Conservation (phyloP, 2,329 filamentous ascomycete species). For the Thermoascus crustaceus region DNA sequence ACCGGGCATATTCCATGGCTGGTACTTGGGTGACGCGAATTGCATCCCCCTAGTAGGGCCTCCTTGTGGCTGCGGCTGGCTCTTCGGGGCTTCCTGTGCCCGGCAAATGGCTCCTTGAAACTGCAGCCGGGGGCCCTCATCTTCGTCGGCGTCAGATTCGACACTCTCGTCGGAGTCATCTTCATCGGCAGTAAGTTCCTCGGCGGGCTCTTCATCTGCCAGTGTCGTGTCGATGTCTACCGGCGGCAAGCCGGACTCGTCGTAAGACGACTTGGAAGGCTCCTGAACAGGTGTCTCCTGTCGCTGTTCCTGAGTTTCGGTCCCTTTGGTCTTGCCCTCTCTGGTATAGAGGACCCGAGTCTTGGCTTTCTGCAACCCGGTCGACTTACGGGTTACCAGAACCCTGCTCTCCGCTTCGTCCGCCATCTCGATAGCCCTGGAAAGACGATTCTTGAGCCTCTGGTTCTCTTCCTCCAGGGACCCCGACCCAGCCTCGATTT, state of each 20-base stretch:
- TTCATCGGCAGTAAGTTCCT: not conserved
- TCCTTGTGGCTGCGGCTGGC: no score
- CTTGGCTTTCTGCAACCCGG: not conserved
- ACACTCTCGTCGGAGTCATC: not conserved
- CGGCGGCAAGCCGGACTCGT: no score
- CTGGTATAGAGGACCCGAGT: no score
- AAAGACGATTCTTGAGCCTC: not conserved
- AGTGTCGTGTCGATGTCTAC: no score
- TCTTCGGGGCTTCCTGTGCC: not conserved
- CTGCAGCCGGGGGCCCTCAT: not conserved
- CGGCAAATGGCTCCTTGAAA: not conserved
- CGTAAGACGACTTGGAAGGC: no score
- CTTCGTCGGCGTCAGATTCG: not conserved
- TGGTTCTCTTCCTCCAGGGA: not conserved
- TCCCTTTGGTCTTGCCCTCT: not conserved
- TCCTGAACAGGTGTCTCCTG: not conserved
- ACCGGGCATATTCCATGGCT: conserved; percentile 1
- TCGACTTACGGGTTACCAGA: not conserved
- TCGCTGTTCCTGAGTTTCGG: conserved; percentile 1
- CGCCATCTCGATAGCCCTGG: not conserved
- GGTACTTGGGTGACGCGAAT: not conserved
- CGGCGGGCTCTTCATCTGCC: not conserved
- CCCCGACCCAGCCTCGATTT: not conserved
- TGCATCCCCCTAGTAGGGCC: no score
- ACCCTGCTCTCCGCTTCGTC: not conserved